Evolutionary conservation across 768 basidiomycete species (phyloP).

Genomic region (Guyanaporus albipodus): DNA sequence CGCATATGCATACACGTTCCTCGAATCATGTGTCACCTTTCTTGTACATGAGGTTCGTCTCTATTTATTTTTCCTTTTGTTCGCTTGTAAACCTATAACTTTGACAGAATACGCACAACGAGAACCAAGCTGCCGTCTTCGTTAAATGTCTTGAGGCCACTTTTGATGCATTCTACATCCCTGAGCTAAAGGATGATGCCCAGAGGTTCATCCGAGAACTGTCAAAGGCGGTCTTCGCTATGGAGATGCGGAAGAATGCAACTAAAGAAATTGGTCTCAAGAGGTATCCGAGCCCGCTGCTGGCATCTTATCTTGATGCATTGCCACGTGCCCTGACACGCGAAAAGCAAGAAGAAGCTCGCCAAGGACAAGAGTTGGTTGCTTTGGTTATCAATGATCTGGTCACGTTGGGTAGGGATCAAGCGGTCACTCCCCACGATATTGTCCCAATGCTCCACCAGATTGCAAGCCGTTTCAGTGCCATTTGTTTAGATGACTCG

Average conservation of each 20-base stretch:
- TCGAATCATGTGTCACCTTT: slow-evolving; percentile 69
- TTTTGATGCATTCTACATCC: slow-evolving; percentile 68
- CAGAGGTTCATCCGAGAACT: slow-evolving; percentile 66
- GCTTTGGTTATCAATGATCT: slow-evolving; percentile 63
- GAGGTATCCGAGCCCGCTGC: slow-evolving; percentile 51
- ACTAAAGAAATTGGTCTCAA: slow-evolving; percentile 50
- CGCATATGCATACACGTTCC: slow-evolving; percentile 56
- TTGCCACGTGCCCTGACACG: slow-evolving; percentile 73
- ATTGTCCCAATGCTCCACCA: slow-evolving; percentile 71
- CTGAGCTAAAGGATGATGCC: slow-evolving; percentile 67
- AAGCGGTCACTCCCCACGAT: slow-evolving; percentile 48
- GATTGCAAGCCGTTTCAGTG: slow-evolving; percentile 76
- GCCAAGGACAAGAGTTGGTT: slow-evolving; percentile 58
- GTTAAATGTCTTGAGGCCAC: slow-evolving; percentile 66
- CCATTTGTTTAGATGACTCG: slow-evolving; percentile 85
- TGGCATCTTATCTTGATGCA: slow-evolving; percentile 76
- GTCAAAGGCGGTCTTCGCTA: slow-evolving; percentile 65
- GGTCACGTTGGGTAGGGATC: slow-evolving; percentile 48
- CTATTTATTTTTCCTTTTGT: not conserved
- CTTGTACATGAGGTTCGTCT: slow-evolving; percentile 70
- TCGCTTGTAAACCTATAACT: slow-evolving; percentile 5
- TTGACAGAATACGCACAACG: slow-evolving; percentile 61
- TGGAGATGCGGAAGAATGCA: slow-evolving; percentile 64
- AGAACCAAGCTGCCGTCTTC: slow-evolving; percentile 74
- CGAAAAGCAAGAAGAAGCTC: slow-evolving; percentile 56